These are phyloP conservation scores for Elsinoe fawcettii DNA, from an alignment of 2,329 filamentous ascomycete genomes.

Conservation along the genomic window DNA sequence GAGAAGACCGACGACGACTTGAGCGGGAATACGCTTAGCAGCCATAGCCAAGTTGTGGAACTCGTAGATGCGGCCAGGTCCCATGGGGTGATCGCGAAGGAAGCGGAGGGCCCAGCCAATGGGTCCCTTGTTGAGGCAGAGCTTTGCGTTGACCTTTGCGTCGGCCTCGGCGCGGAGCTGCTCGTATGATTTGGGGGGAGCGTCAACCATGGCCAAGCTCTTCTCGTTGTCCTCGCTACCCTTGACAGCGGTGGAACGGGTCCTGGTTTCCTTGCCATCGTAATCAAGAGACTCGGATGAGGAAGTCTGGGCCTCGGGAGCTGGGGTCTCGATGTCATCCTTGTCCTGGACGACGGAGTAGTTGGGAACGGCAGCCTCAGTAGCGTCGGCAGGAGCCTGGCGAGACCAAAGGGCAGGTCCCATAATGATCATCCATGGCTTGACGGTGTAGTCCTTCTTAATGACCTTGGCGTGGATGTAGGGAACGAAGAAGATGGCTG, in stretches of 20 bases:
- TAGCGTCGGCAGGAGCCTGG: constrained; percentile 45
- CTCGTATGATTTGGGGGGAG: constrained; percentile 51
- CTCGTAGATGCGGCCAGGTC: constrained; percentile 67
- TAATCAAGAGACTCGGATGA: constrained; percentile 30
- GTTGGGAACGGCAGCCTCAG: constrained; percentile 57
- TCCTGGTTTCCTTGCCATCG: constrained; percentile 32
- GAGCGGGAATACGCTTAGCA: constrained; percentile 60
- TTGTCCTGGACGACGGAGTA: constrained; percentile 69
- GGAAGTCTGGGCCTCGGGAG: constrained; percentile 25
- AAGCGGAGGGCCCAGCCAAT: constrained; percentile 79
- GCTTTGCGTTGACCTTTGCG: constrained; percentile 53
- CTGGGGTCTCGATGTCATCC: constrained; percentile 32
- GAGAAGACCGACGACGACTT: constrained; percentile 53
- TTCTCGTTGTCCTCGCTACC: constrained; percentile 29
- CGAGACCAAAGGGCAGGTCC: constrained; percentile 42
- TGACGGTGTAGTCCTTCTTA: constrained; percentile 27
- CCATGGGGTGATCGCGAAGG: constrained; percentile 66
- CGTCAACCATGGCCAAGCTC: constrained; percentile 40
- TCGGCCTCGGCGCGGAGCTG: constrained; percentile 52
- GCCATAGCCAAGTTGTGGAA: constrained; percentile 58
- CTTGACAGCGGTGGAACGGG: constrained; percentile 10
- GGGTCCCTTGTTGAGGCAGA: constrained; percentile 55
- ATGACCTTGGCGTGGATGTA: constrained; percentile 29
- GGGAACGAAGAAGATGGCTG: constrained; percentile 35
- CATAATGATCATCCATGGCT: constrained; percentile 28